Base-by-base conservation (phyloP, 2,329 filamentous ascomycete genomes). In the Lomentospora prolificans region DNA sequence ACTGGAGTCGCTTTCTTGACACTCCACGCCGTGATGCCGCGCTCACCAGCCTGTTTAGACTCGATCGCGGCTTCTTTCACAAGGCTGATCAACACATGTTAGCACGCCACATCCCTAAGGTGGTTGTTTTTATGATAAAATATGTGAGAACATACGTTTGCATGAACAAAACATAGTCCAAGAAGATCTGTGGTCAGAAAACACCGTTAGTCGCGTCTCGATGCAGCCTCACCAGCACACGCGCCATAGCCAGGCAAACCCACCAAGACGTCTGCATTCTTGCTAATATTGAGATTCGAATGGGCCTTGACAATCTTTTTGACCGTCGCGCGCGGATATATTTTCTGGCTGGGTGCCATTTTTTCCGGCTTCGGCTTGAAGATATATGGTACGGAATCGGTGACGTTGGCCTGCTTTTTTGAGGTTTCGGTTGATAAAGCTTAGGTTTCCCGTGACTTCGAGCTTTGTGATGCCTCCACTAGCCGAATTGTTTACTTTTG, bases 301-400 rank as follows among this genome's bases (percentile, higher is more conserved):
- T 95, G 90, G 17, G 89, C 90, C 72, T 95, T 96, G 64, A 95
- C 78, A 58, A 95, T 92, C 70, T 90, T 91, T 70, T 90, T 94
- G 63, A 96, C 77, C 0, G 89, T 94, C 17, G 82, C 84, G 60
- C 90, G 85, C 9, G 90, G 90, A 65, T 95, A 96, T 12, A 89
- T 76, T 63, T 90, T 92, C 65, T 86, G 84, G 22, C 82, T 76
- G 10, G 80, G 73, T 53, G 80, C 82, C 79, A 84, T 86, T 17
- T 3, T 50, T 19, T 33, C 24, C 3, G 5, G 14, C 22, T 51
- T 31, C 27, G n/a, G n/a, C n/a, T n/a, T n/a, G n/a, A n/a, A n/a
- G n/a, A n/a, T n/a, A n/a, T n/a, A n/a, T n/a, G n/a, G n/a, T n/a
- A n/a, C n/a, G n/a, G 33, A 17, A 39, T n/a, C 3, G 12, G 14